phyloP scores from a whole-genome alignment of 2,329 filamentous ascomycete genomes.

The Lachnellula arida region DNA sequence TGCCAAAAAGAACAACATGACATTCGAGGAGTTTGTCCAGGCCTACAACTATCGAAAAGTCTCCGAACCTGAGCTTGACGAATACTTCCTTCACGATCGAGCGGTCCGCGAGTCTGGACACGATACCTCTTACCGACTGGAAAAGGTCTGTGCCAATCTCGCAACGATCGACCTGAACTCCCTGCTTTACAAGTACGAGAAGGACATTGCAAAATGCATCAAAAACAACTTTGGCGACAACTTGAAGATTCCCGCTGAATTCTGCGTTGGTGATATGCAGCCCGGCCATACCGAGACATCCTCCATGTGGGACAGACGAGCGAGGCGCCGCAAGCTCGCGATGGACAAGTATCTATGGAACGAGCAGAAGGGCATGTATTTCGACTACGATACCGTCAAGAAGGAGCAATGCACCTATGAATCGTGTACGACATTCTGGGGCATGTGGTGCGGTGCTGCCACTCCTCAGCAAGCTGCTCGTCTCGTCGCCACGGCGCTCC shows the following conservation, averaged over 20 bases:
- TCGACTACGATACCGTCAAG: slow-evolving; percentile 88
- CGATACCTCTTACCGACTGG: slow-evolving; percentile 91
- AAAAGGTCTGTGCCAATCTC: slow-evolving; percentile 79
- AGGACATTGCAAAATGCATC: slow-evolving; percentile 84
- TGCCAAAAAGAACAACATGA: slow-evolving; percentile 62
- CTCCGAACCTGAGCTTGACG: slow-evolving; percentile 80
- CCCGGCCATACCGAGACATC: slow-evolving; percentile 74
- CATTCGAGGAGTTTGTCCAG: slow-evolving; percentile 76
- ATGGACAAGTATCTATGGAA: slow-evolving; percentile 97
- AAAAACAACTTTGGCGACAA: slow-evolving; percentile 78
- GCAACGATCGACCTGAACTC: slow-evolving; percentile 95
- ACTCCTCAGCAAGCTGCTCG: slow-evolving; percentile 80
- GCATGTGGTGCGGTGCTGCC: slow-evolving; percentile 90
- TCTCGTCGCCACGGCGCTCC: slow-evolving; percentile 76
- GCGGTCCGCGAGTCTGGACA: slow-evolving; percentile 95
- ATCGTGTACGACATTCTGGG: slow-evolving; percentile 91
- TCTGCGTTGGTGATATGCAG: slow-evolving; percentile 63
- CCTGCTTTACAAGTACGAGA: slow-evolving; percentile 93
- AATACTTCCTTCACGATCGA: slow-evolving; percentile 94
- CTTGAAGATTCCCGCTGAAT: slow-evolving; percentile 77
- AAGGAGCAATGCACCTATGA: slow-evolving; percentile 81
- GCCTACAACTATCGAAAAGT: slow-evolving; percentile 80
- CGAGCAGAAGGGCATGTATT: slow-evolving; percentile 89
- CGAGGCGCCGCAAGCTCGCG: slow-evolving; percentile 73
- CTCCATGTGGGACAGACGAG: slow-evolving; percentile 83